Percentiles rank a stretch among this genome's conserved stretches.
Conservation (phyloP, 306 rosid genomes). For the Acacia crassicarpa region DNA sequence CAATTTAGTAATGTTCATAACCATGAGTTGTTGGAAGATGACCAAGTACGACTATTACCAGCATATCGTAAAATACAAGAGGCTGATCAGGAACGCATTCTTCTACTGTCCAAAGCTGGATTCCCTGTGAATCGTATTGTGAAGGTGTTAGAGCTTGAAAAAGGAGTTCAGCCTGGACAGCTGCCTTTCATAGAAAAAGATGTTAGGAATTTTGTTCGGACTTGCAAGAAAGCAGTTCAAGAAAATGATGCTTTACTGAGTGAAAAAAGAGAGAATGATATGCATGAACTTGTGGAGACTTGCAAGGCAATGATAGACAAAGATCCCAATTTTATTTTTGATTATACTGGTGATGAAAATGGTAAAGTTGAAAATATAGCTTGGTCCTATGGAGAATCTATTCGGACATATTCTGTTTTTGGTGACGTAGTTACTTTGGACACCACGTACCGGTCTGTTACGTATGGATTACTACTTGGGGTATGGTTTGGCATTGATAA, state of each 20-base stretch:
- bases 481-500: conserved; percentile 62
- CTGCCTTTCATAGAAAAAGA: conserved; percentile 75
- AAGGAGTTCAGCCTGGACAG: conserved; percentile 67
- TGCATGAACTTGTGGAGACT: conserved; percentile 57
- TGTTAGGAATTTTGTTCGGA: conserved; percentile 67
- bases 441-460: conserved; percentile 53
- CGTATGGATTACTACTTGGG: conserved; percentile 64
- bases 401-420: conserved; percentile 49
- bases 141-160: conserved; percentile 63
- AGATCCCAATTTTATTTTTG: conserved; percentile 50
- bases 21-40: conserved; percentile 73
- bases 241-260: conserved; percentile 63
- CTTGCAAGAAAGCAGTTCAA: conserved; percentile 68
- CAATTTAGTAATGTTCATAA: conserved; percentile 73
- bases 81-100: conserved; percentile 63
- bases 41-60: conserved; percentile 71
- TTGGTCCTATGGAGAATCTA: conserved; percentile 57
- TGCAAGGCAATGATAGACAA: conserved; percentile 50
- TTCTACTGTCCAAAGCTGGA: conserved; percentile 69
- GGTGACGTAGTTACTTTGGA: conserved; percentile 66
- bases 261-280: conserved; percentile 63
- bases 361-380: conserved; percentile 58
- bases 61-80: conserved; percentile 69
- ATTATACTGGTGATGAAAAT: conserved; percentile 49
- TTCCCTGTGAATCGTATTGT: conserved; percentile 69